Percentiles rank a stretch among this genome's conserved stretches.
Conservation (phyloP, 805 yeast genomes). For the Kuraishia molischiana region DNA sequence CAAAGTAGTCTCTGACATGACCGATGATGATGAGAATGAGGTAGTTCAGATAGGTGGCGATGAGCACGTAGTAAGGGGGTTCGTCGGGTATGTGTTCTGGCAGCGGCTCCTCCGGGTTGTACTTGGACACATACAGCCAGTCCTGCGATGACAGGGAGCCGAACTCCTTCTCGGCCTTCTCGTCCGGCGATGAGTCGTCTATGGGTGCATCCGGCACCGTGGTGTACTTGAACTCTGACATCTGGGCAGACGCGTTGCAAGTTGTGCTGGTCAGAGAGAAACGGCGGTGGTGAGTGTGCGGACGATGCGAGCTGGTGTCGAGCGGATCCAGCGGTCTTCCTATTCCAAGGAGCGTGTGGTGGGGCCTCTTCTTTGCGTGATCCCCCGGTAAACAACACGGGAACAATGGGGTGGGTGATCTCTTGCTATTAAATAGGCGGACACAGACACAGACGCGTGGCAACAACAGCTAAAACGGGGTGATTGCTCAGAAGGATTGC, state of each 20-base stretch:
- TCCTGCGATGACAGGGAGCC: conserved; percentile 62
- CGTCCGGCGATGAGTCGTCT: conserved; percentile 16
- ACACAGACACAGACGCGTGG: too few species aligned
- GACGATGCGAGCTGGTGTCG: too few species aligned
- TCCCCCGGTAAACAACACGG: too few species aligned
- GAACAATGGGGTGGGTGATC: too few species aligned
- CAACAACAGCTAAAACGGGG: too few species aligned
- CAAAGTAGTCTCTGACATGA: conserved; percentile 82
- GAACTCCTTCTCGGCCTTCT: conserved; percentile 55
- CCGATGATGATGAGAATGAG: conserved; percentile 81
- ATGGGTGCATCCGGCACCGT: conserved; percentile 23
- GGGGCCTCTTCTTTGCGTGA: too few species aligned
- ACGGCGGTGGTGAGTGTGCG: too few species aligned
- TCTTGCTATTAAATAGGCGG: too few species aligned
- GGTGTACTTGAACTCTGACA: background rate
- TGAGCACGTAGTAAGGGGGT: conserved; percentile 72
- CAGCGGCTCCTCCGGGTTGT: conserved; percentile 46
- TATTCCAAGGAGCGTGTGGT: too few species aligned
- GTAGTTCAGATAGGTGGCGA: conserved; percentile 81
- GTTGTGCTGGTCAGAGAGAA: too few species aligned
- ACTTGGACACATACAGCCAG: conserved; percentile 51
- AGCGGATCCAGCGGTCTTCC: too few species aligned
- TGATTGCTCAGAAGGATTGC: too few species aligned
- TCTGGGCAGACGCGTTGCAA: background rate
- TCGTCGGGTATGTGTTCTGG: conserved; percentile 65